phyloP scores from a whole-genome alignment of 768 basidiomycete species.

The Cystoderma amianthinum region DNA sequence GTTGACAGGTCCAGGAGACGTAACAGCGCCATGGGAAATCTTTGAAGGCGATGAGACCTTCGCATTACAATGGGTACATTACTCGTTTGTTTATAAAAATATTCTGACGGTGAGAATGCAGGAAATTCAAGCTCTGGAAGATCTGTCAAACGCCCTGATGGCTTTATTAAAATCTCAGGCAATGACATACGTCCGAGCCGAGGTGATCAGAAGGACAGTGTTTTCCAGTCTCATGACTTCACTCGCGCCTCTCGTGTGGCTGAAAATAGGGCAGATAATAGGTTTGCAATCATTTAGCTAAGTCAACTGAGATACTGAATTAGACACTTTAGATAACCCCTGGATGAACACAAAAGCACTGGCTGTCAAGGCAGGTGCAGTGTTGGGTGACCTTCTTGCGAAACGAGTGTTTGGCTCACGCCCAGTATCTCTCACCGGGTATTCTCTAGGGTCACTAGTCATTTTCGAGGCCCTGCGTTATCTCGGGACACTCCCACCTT shows the following conservation, averaged over 20 bases:
- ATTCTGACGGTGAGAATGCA: constrained; percentile 11
- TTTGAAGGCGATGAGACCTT: constrained; percentile 45
- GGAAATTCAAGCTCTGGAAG: constrained; percentile 49
- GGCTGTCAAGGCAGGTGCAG: constrained; percentile 44
- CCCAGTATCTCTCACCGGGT: constrained; percentile 49
- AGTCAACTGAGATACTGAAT: too few relatives aligned
- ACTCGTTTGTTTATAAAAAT: background rate
- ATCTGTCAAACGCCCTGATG: constrained; percentile 38
- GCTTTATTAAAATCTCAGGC: constrained; percentile 38
- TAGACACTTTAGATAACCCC: constrained; percentile 40
- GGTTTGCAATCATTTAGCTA: too few relatives aligned
- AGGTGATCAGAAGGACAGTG: constrained; percentile 43
- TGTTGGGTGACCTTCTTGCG: constrained; percentile 43
- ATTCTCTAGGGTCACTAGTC: constrained; percentile 49
- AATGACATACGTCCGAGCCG: constrained; percentile 40
- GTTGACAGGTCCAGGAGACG: constrained; percentile 35
- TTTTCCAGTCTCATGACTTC: constrained; percentile 42
- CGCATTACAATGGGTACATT: constrained; percentile 49
- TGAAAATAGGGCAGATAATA: constrained; percentile 48
- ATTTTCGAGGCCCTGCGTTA: constrained; percentile 48
- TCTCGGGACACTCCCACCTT: constrained; percentile 35
- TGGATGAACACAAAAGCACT: constrained; percentile 52
- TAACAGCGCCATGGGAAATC: constrained; percentile 45
- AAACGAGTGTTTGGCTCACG: constrained; percentile 46
- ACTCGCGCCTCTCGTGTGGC: constrained; percentile 40